These are phyloP conservation scores for Botryotinia convoluta DNA, from an alignment of 2,329 filamentous ascomycete genomes.

Conservation along the genomic window DNA sequence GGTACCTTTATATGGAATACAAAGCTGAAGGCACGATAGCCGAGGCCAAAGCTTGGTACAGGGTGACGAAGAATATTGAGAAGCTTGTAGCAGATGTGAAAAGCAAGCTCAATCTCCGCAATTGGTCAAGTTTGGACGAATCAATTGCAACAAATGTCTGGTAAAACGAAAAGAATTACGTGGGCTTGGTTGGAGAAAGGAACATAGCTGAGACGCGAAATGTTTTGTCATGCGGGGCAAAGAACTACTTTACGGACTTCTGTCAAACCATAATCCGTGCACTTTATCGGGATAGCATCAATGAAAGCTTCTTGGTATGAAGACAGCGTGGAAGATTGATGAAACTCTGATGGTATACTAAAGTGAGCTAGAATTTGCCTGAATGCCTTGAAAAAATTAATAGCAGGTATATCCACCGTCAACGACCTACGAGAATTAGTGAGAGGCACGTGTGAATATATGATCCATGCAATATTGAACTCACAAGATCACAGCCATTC, in stretches of 20 bases:
- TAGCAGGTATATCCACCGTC: slow-evolving; percentile 31
- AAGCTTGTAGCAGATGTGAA: not conserved
- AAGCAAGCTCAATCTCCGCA: not conserved
- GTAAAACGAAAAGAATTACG: not conserved
- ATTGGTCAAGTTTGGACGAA: not conserved
- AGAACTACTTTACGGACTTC: slow-evolving; percentile 3
- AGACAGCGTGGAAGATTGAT: not conserved
- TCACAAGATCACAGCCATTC: slow-evolving; percentile 32
- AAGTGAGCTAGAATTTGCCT: slow-evolving; percentile 7
- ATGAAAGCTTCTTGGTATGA: not conserved
- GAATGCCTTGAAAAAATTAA: slow-evolving; percentile 21
- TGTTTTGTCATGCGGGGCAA: not conserved
- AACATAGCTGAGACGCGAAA: not conserved
- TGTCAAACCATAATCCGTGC: not conserved
- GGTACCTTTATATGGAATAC: not conserved
- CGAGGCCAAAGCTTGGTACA: not conserved
- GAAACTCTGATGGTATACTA: not conserved
- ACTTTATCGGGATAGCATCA: not conserved
- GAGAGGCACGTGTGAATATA: not conserved
- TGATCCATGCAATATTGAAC: not conserved
- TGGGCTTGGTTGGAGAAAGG: not conserved
- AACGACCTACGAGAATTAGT: slow-evolving; percentile 24
- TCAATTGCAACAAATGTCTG: not conserved
- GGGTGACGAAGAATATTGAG: not conserved
- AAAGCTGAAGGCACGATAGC: not conserved